phyloP scores from a whole-genome alignment of 1,139 yeast genomes.

The Cylindricascospora bacillispora region DNA sequence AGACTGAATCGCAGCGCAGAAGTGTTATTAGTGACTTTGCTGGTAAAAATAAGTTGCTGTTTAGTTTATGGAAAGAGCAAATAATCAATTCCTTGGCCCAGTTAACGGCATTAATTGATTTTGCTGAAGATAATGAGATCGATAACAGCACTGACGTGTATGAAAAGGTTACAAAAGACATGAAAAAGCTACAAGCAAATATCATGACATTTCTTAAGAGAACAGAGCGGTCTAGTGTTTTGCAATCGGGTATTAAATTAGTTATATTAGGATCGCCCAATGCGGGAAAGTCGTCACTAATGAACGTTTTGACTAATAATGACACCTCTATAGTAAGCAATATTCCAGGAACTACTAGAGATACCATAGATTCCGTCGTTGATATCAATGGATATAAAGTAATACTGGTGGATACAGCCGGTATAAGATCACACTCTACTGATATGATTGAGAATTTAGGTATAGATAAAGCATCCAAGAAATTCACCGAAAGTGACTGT shows the following conservation, averaged over 20 bases:
- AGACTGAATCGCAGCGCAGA: conserved; percentile 75
- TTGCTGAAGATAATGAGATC: conserved; percentile 87
- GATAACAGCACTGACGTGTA: conserved; percentile 42
- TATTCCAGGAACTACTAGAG: conserved; percentile 92
- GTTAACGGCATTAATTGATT: conserved; percentile 81
- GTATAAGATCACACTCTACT: conserved; percentile 46
- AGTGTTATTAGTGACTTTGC: conserved; percentile 63
- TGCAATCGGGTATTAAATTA: conserved; percentile 61
- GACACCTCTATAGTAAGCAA: conserved; percentile 89
- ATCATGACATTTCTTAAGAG: conserved; percentile 38
- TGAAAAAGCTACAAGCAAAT: conserved; percentile 32
- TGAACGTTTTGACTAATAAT: conserved; percentile 59
- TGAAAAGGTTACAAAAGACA: conserved; percentile 34
- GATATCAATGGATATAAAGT: conserved; percentile 80
- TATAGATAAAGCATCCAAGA: conserved; percentile 56
- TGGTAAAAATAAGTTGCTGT: conserved; percentile 48
- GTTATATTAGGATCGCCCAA: conserved; percentile 85
- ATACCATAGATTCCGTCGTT: conserved; percentile 66
- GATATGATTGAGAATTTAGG: conserved; percentile 74
- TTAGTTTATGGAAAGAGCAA: conserved; percentile 53
- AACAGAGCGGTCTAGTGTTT: conserved; percentile 48
- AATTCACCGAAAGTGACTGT: conserved; percentile 48
- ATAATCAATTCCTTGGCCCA: conserved; percentile 59
- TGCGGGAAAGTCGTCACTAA: conserved; percentile 85
- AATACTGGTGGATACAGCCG: conserved; percentile 87